Conservation (phyloP, 2,329 filamentous ascomycete genomes). For the Penicillium sp. region DNA sequence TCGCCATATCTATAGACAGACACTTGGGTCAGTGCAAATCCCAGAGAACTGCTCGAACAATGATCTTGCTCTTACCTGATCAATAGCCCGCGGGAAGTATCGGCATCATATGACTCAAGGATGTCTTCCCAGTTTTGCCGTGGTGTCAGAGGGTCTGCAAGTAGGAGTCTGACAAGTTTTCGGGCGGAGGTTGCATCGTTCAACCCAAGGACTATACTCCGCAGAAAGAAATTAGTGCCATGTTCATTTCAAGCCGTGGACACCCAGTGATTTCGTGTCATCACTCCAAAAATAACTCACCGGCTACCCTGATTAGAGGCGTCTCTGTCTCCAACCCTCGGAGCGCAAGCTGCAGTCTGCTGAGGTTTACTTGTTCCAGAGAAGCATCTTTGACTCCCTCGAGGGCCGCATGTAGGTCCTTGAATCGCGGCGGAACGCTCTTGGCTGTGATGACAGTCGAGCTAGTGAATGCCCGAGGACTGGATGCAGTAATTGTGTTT, state of each 20-base stretch:
- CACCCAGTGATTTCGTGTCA: background rate
- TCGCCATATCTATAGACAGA: conserved; percentile 56
- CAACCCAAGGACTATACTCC: conserved; percentile 50
- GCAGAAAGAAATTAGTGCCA: background rate
- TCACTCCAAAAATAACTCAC: conserved; percentile 35
- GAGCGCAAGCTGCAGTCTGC: conserved; percentile 61
- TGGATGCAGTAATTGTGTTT: conserved; percentile 3
- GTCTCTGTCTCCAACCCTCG: conserved; percentile 58
- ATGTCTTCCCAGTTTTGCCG: conserved; percentile 68
- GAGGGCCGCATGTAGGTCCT: conserved; percentile 57
- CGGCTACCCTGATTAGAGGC: conserved; percentile 58
- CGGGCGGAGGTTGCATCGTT: conserved; percentile 54
- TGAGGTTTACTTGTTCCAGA: conserved; percentile 59
- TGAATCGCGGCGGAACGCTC: conserved; percentile 54
- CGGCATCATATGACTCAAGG: conserved; percentile 54
- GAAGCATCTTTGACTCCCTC: conserved; percentile 55
- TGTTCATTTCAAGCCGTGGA: background rate
- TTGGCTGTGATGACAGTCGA: conserved; percentile 57
- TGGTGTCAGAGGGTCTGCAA: conserved; percentile 69
- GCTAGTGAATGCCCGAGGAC: conserved; percentile 48
- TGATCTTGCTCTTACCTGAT: conserved; percentile 53
- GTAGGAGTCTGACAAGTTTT: conserved; percentile 66
- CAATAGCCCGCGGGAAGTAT: conserved; percentile 59
- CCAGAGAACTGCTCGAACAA: background rate
- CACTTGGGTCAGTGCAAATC: background rate